phyloP scores from a whole-genome alignment of 2,329 filamentous ascomycete species.

The Graphiopsis chlorocephala region DNA sequence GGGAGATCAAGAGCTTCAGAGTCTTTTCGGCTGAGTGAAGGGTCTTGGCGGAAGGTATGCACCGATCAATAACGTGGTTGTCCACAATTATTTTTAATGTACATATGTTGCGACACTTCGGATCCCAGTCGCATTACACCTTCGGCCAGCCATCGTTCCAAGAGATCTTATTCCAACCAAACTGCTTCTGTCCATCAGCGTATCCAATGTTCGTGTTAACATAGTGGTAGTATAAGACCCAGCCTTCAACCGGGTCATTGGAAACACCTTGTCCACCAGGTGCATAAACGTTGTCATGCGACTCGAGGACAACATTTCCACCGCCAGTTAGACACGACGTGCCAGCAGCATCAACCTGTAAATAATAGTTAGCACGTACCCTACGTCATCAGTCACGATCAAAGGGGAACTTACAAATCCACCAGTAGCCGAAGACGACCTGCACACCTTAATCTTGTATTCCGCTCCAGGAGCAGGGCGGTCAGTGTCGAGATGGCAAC shows the following conservation, averaged over 20 bases:
- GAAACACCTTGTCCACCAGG: constrained; percentile 64
- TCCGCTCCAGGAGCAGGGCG: constrained; percentile 57
- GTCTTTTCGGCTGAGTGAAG: constrained; percentile 31
- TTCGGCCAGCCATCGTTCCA: constrained; percentile 52
- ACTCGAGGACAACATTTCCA: constrained; percentile 60
- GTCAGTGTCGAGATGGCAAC: constrained; percentile 57
- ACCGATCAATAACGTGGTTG: not conserved
- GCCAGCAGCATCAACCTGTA: constrained; percentile 51
- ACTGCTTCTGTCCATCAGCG: constrained; percentile 43
- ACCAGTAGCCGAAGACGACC: constrained; percentile 52
- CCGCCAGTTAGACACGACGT: constrained; percentile 54
- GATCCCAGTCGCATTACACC: no score
- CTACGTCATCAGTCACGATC: no score
- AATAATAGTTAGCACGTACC: not conserved
- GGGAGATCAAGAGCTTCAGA: constrained; percentile 37
- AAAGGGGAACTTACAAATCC: constrained; percentile 44
- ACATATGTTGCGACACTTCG: no score
- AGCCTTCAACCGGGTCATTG: constrained; percentile 48
- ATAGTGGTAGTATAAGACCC: constrained; percentile 63
- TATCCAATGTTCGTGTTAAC: constrained; percentile 49
- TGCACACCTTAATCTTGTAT: constrained; percentile 65
- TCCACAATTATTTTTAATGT: not conserved
- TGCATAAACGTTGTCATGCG: constrained; percentile 60
- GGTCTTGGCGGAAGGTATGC: not conserved
- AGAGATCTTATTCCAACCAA: constrained; percentile 52